Percentiles rank a stretch among this genome's conserved stretches.
Evolutionary conservation across 164 flowering plant species (phyloP).

Genomic region (Cinnamomum chago): DNA sequence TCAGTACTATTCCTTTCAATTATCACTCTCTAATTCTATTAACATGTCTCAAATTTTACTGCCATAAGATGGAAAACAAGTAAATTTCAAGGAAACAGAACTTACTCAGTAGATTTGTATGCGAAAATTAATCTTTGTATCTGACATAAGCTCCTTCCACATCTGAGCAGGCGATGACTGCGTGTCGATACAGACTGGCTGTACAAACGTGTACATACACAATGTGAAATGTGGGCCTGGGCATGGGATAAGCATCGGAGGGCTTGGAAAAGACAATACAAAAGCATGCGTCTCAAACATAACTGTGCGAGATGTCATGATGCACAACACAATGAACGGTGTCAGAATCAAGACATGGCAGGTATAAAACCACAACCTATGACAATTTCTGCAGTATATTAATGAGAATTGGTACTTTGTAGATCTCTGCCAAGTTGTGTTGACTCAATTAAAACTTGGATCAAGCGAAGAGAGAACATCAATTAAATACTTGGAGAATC

Average conservation of each 20-base stretch:
- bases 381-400: not conserved
- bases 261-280: slow-evolving; percentile 40
- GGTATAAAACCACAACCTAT: slow-evolving; percentile 18
- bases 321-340: slow-evolving; percentile 39
- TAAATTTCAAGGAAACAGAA: not conserved
- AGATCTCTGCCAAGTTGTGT: not conserved
- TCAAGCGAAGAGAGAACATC: not conserved
- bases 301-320: slow-evolving; percentile 32
- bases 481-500: not conserved
- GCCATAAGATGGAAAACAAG: not conserved
- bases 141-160: slow-evolving; percentile 3
- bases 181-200: slow-evolving; percentile 45
- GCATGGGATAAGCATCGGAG: slow-evolving; percentile 55
- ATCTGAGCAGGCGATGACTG: slow-evolving; percentile 45
- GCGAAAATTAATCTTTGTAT: not conserved
- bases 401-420: too few species aligned
- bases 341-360: slow-evolving; percentile 59
- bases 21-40: not conserved
- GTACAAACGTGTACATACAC: slow-evolving; percentile 30
- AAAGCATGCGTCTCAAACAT: slow-evolving; percentile 50
- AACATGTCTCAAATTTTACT: not conserved
- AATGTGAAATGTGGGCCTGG: slow-evolving; percentile 46
- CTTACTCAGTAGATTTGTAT: not conserved
- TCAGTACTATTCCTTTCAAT: not conserved
- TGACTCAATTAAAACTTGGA: not conserved